Conservation (phyloP, 495 filamentous ascomycete genomes). For the Geopyxis carbonaria region DNA sequence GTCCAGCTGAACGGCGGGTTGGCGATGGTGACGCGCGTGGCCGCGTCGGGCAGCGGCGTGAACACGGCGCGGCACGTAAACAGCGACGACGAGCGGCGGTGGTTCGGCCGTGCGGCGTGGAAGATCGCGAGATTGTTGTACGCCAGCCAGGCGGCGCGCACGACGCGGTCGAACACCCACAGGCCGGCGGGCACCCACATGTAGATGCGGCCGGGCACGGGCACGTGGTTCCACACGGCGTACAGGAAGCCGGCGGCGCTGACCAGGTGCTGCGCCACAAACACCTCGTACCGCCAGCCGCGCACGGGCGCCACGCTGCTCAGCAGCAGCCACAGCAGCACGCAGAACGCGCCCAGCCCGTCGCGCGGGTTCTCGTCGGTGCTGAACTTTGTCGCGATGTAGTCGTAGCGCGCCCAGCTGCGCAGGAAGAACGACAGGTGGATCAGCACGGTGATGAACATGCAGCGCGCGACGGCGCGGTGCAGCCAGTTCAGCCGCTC, state of each 20-base stretch:
- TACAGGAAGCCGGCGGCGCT: slow-evolving; percentile 50
- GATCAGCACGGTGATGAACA: slow-evolving; percentile 57
- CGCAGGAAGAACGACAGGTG: slow-evolving; percentile 58
- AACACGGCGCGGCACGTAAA: slow-evolving; percentile 38
- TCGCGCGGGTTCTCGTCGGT: slow-evolving; percentile 47
- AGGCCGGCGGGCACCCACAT: slow-evolving; percentile 61
- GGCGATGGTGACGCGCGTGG: slow-evolving; percentile 52
- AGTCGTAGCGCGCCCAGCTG: slow-evolving; percentile 48
- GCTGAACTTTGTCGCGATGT: slow-evolving; percentile 42
- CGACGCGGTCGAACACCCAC: slow-evolving; percentile 50
- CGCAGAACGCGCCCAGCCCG: slow-evolving; percentile 56
- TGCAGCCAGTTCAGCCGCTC: slow-evolving; percentile 74
- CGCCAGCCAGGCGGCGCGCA: slow-evolving; percentile 34
- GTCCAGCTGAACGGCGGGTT: slow-evolving; percentile 55
- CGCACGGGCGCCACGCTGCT: slow-evolving; percentile 52
- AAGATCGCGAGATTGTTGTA: slow-evolving; percentile 53
- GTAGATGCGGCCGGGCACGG: slow-evolving; percentile 36
- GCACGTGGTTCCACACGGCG: slow-evolving; percentile 49
- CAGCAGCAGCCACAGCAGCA: slow-evolving; percentile 55
- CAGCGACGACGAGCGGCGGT: neutral
- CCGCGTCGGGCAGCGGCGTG: slow-evolving; percentile 40
- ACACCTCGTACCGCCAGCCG: slow-evolving; percentile 56
- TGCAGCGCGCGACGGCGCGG: slow-evolving; percentile 56
- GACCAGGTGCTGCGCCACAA: slow-evolving; percentile 62
- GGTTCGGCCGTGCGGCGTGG: slow-evolving; percentile 18